These are phyloP conservation scores for Microcos paniculata DNA, from an alignment of 345 rosid species.

Conservation along the genomic window DNA sequence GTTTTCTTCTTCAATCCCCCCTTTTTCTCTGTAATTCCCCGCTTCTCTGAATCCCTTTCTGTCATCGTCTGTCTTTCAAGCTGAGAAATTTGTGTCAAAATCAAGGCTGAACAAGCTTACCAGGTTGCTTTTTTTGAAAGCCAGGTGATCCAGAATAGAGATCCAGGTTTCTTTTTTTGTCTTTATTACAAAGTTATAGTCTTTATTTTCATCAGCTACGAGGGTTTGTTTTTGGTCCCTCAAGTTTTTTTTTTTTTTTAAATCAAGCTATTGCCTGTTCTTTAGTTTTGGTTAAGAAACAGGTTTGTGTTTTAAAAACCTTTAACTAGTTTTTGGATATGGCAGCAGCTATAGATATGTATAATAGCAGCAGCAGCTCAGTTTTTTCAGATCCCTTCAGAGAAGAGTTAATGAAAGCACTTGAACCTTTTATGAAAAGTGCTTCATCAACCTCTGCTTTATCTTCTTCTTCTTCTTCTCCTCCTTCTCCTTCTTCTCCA, in stretches of 20 bases:
- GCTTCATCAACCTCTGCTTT: conserved; percentile 31
- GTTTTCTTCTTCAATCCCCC: not conserved
- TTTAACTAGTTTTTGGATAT: conserved; percentile 9
- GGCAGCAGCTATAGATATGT: conserved; percentile 60
- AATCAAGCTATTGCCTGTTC: conserved; percentile 17
- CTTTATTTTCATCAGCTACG: conserved; percentile 23
- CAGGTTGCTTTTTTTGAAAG: conserved; percentile 25
- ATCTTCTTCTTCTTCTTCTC: conserved; percentile 5
- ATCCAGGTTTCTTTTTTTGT: conserved; percentile 31
- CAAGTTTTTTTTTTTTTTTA: conserved; percentile 22
- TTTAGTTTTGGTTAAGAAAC: conserved; percentile 29
- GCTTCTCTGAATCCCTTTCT: conserved; percentile 42
- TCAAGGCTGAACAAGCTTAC: not conserved
- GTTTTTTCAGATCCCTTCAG: conserved; percentile 50
- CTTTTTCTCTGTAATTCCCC: conserved; percentile 16
- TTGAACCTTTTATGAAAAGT: conserved; percentile 51
- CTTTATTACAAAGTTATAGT: conserved; percentile 11
- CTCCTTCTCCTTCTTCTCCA: conserved; percentile 5
- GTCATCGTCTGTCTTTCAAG: conserved; percentile 41
- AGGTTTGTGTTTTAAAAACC: conserved; percentile 12
- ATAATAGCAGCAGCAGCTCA: conserved; percentile 26
- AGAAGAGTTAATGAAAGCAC: conserved; percentile 65
- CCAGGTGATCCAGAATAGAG: conserved; percentile 47
- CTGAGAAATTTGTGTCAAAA: not conserved
- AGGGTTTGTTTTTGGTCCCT: conserved; percentile 55